These are phyloP conservation scores for Linnemannia hyalina DNA, from an alignment of 192 early-diverging fungal genomes.

Conservation along the genomic window DNA sequence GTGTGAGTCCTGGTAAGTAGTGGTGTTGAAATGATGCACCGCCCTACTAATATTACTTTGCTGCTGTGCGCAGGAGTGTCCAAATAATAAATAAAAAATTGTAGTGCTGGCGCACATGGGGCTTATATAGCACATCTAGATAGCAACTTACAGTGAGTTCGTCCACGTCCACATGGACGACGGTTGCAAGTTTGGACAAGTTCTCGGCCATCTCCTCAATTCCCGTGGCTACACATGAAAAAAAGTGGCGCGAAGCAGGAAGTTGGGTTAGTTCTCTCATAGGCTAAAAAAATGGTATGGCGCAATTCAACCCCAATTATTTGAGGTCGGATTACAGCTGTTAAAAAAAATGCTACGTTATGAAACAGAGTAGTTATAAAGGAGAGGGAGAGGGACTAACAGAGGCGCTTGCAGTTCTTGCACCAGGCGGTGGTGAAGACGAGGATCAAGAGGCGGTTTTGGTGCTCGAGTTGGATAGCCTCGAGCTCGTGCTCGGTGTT, in stretches of 20 bases:
- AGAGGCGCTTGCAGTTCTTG: constrained; percentile 54
- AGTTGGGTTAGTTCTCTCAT: not conserved
- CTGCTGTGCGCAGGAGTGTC: not conserved
- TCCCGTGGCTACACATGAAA: constrained; percentile 8
- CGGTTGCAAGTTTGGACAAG: constrained; percentile 29
- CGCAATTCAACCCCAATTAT: not conserved
- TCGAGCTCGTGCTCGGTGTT: constrained; percentile 47
- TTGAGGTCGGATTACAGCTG: not conserved
- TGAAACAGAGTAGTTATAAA: not conserved
- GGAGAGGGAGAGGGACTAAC: constrained; percentile 8
- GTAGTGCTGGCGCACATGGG: too few relatives aligned
- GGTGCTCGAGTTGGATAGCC: constrained; percentile 27
- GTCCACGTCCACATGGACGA: constrained; percentile 49
- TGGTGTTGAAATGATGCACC: not conserved
- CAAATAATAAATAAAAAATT: too few relatives aligned
- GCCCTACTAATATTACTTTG: not conserved
- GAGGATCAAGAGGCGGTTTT: constrained; percentile 32
- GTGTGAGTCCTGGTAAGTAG: not conserved
- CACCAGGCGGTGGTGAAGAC: constrained; percentile 54
- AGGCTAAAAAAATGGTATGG: not conserved
- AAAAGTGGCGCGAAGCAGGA: not conserved
- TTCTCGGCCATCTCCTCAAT: constrained; percentile 48
- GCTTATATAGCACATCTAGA: not conserved
- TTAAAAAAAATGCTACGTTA: not conserved
- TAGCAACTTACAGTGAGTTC: constrained; percentile 35